Evolutionary conservation across 2,329 filamentous ascomycete species (phyloP).

Genomic region (Phoma sp.): DNA sequence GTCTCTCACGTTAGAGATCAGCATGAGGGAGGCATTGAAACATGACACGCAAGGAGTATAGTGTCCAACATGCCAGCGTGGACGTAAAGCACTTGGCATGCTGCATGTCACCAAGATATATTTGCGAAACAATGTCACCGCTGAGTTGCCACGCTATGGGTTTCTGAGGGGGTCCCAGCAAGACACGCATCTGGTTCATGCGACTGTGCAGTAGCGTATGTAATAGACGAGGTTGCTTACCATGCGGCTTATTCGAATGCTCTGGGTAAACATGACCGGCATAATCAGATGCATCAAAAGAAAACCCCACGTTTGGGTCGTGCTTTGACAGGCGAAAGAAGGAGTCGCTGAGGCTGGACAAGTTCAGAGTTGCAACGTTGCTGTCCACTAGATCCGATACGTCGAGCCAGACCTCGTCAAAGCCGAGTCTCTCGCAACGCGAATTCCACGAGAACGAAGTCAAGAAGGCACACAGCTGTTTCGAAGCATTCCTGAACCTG

Average conservation of each 20-base stretch:
- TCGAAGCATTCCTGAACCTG: constrained; percentile 86
- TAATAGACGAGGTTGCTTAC: constrained; percentile 26
- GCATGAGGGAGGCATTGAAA: neutral
- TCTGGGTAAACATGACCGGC: constrained; percentile 68
- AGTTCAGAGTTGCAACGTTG: constrained; percentile 75
- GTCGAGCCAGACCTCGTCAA: constrained; percentile 89
- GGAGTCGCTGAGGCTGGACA: constrained; percentile 65
- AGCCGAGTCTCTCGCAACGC: constrained; percentile 80
- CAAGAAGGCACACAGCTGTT: constrained; percentile 76
- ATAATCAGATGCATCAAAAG: constrained; percentile 72
- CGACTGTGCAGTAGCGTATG: neutral
- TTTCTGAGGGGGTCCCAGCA: constrained; percentile 8
- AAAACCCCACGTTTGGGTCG: constrained; percentile 81
- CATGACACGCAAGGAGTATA: constrained; percentile 5
- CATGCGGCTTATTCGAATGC: constrained; percentile 15
- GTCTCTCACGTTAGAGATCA: neutral
- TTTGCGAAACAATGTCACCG: neutral
- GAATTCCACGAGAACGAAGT: constrained; percentile 76
- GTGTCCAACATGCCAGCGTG: neutral
- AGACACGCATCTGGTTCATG: constrained; percentile 5
- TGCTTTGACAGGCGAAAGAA: constrained; percentile 79
- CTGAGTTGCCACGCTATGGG: constrained; percentile 1
- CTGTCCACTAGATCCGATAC: constrained; percentile 86
- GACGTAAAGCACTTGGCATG: neutral
- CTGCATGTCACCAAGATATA: neutral